phyloP scores from a whole-genome alignment of 306 rosid genomes.

The Hippophae gyantsensis region DNA sequence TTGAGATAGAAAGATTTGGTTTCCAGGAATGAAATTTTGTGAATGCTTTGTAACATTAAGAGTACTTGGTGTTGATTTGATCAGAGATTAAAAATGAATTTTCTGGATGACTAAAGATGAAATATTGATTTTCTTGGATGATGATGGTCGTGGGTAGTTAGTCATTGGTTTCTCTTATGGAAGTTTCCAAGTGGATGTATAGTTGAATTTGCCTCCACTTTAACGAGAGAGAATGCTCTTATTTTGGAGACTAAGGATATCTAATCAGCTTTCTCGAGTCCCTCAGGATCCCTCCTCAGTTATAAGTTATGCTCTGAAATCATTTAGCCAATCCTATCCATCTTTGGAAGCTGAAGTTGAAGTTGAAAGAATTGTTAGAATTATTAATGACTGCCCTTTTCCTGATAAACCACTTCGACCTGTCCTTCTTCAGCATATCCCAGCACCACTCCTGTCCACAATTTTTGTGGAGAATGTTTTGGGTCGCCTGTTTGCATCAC shows the following conservation, averaged over 20 bases:
- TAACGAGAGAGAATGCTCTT: slow-evolving; percentile 22
- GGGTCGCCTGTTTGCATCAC: slow-evolving; percentile 63
- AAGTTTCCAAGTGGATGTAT: background rate
- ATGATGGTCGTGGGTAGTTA: slow-evolving; percentile 6
- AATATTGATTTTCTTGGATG: slow-evolving; percentile 8
- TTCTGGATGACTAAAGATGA: background rate
- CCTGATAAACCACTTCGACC: slow-evolving; percentile 66
- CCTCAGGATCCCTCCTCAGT: slow-evolving; percentile 18
- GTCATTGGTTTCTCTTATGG: background rate
- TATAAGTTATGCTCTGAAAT: slow-evolving; percentile 6
- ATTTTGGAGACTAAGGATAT: slow-evolving; percentile 13
- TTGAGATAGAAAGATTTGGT: too few relatives aligned
- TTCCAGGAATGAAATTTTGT: too few relatives aligned
- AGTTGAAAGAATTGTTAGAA: slow-evolving; percentile 39
- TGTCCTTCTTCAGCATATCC: slow-evolving; percentile 38
- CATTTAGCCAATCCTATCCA: slow-evolving; percentile 13
- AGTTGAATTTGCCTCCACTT: background rate
- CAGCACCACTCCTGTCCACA: slow-evolving; percentile 35
- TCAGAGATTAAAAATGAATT: too few relatives aligned
- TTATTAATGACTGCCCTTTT: slow-evolving; percentile 70
- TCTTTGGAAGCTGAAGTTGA: slow-evolving; percentile 14
- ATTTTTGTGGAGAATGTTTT: slow-evolving; percentile 44
- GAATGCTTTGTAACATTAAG: too few relatives aligned
- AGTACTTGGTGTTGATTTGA: too few relatives aligned
- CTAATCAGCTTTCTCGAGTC: slow-evolving; percentile 12